A percentile compares a stretch with the other conserved stretches of the same genome.
phyloP scores from a whole-genome alignment of 352 stramenopile species.

The Peronospora belbahrii region DNA sequence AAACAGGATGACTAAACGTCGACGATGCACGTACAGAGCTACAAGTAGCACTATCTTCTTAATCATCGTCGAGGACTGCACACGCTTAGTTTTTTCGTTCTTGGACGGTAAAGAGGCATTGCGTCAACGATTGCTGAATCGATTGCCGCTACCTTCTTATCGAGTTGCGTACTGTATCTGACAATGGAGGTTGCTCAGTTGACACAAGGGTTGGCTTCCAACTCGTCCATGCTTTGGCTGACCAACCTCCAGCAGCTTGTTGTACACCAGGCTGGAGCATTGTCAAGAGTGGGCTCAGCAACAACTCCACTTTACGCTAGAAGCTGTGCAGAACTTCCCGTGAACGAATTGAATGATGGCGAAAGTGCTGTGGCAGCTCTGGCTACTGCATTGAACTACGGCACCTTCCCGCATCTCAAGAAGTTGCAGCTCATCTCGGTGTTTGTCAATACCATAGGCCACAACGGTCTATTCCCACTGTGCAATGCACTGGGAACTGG shows the following conservation, averaged over 20 bases:
- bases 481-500: slow-evolving; percentile 36
- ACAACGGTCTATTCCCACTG: slow-evolving; percentile 38
- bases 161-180: slow-evolving; percentile 39
- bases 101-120: slow-evolving; percentile 54
- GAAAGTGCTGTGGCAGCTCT: slow-evolving; percentile 45
- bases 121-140: slow-evolving; percentile 38
- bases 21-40: slow-evolving; percentile 10
- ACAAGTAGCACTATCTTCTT: slow-evolving; percentile 16
- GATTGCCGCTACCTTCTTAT: slow-evolving; percentile 38
- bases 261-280: slow-evolving; percentile 33
- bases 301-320: slow-evolving; percentile 47
- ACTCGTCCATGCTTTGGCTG: slow-evolving; percentile 35
- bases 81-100: slow-evolving; percentile 48
- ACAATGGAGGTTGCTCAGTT: slow-evolving; percentile 45
- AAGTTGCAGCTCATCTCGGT: slow-evolving; percentile 62
- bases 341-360: slow-evolving; percentile 44
- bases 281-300: slow-evolving; percentile 6
- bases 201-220: slow-evolving; percentile 17
- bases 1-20: slow-evolving; percentile 29
- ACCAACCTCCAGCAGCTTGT: slow-evolving; percentile 51
- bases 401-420: slow-evolving; percentile 34
- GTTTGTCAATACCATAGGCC: slow-evolving; percentile 56
- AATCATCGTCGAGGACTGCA: slow-evolving; percentile 40
- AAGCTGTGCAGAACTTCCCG: slow-evolving; percentile 50
- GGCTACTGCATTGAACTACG: slow-evolving; percentile 26